Base-by-base conservation (phyloP, 2,329 filamentous ascomycete genomes). In the Aspergillus sp. region DNA sequence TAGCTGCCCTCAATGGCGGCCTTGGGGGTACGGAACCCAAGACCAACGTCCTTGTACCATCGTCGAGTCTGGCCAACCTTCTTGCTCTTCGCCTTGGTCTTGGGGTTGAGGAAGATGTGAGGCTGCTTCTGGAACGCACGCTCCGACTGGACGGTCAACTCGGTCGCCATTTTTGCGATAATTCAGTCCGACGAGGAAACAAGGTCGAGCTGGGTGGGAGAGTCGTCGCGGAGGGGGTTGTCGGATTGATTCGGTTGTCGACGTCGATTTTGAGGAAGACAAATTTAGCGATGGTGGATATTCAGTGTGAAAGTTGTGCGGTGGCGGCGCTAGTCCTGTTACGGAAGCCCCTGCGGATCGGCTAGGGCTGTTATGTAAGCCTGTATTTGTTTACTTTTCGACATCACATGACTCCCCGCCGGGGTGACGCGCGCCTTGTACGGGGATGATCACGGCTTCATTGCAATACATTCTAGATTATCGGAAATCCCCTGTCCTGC, bases 61-160 rank as follows among this genome's bases (percentile, higher is more conserved):
- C 93, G 89, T 83, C 91, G 89, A 75, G 91, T 89, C 88, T 96
- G 96, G 80, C 92, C 92, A 74, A 89, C 89, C 80, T 88, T 82
- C 75, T 82, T 89, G 81, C 84, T 83, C 79, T 89, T 91, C 78
- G 87, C 82, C 86, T 92, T 91, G 80, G 85, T 83, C 89, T 99
- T 99, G 79, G 89, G 86, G 89, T 98, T 97, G 77, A 90, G 88
- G 91, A 98, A 99, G 87, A 99, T 96, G 84, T 99, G 95, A 81
- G 95, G 95, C 88, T 99, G 93, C 89, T 99, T 99, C 84, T 98
- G 95, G 91, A 90, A 99, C 87, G 95, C 95, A 86, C 95, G 93
- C 89, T 99, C 95, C 80, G 91, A 96, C 89, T 99, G 95, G 83
- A 99, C 95, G 81, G 92, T 96, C 85, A 97, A 87, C 86, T 96